Conservation (phyloP, 2,329 filamentous ascomycete genomes). For the Exophiala oligosperma region DNA sequence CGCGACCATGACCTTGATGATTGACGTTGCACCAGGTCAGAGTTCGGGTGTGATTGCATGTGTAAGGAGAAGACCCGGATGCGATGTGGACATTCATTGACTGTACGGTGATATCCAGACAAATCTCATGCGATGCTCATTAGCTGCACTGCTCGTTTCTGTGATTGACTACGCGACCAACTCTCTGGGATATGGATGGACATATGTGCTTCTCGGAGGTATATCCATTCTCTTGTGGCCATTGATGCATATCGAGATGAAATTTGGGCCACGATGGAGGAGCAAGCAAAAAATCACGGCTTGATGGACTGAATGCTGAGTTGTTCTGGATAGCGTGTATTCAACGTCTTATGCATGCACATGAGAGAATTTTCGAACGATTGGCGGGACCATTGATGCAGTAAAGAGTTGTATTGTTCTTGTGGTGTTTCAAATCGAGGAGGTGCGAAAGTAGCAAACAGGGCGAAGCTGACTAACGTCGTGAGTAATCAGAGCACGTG, state of each 20-base stretch:
- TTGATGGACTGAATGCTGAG: too few relatives aligned
- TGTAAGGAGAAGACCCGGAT: neutral
- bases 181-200: neutral
- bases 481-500: too few relatives aligned
- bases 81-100: neutral
- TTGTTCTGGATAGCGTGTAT: too few relatives aligned
- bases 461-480: too few relatives aligned
- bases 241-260: slow-evolving; percentile 7
- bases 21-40: neutral
- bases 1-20: slow-evolving; percentile 7
- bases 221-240: neutral
- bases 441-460: too few relatives aligned
- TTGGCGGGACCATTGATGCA: too few relatives aligned
- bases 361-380: too few relatives aligned
- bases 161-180: slow-evolving; percentile 1
- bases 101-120: neutral
- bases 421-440: too few relatives aligned
- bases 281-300: neutral
- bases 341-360: too few relatives aligned
- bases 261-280: neutral
- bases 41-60: slow-evolving; percentile 2
- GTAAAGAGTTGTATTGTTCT: too few relatives aligned
- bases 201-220: slow-evolving; percentile 1
- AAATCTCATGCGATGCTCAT: slow-evolving; percentile 1
- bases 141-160: slow-evolving; percentile 1